phyloP scores from a whole-genome alignment of 805 yeast genomes.

The Candida xyloterini region DNA sequence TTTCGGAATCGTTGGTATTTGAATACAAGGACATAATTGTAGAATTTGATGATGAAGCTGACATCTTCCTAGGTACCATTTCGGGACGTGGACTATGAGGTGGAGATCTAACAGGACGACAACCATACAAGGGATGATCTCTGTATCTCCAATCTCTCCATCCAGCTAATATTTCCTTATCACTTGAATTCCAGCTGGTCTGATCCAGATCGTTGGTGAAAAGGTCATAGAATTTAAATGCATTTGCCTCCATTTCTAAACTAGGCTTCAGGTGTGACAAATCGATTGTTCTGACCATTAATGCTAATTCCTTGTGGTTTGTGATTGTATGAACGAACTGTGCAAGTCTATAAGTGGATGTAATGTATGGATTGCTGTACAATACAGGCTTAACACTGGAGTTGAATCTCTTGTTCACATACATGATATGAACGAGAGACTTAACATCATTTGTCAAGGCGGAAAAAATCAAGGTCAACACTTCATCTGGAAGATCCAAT shows the following conservation, averaged over 20 bases:
- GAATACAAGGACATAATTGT: constrained; percentile 14
- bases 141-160: constrained; percentile 93
- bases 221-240: constrained; percentile 17
- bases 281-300: constrained; percentile 54
- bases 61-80: constrained; percentile 4
- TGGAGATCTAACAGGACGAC: constrained; percentile 6
- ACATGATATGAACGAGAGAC: constrained; percentile 44
- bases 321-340: constrained; percentile 74
- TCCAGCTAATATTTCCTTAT: constrained; percentile 54
- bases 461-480: constrained; percentile 37
- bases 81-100: constrained; percentile 5
- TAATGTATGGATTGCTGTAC: constrained; percentile 53
- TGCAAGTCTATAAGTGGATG: constrained; percentile 74
- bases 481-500: constrained; percentile 41
- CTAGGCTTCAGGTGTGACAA: constrained; percentile 50
- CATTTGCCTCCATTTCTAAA: constrained; percentile 24
- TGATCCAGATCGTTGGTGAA: constrained; percentile 13
- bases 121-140: constrained; percentile 60
- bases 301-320: constrained; percentile 52
- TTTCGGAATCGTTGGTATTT: constrained; percentile 15
- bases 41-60: constrained; percentile 16
- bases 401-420: constrained; percentile 51
- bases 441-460: constrained; percentile 36
- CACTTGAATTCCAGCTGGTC: constrained; percentile 4
- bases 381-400: constrained; percentile 50